Conservation (phyloP, 2,329 filamentous ascomycete genomes). For the Colletotrichum trifolii region DNA sequence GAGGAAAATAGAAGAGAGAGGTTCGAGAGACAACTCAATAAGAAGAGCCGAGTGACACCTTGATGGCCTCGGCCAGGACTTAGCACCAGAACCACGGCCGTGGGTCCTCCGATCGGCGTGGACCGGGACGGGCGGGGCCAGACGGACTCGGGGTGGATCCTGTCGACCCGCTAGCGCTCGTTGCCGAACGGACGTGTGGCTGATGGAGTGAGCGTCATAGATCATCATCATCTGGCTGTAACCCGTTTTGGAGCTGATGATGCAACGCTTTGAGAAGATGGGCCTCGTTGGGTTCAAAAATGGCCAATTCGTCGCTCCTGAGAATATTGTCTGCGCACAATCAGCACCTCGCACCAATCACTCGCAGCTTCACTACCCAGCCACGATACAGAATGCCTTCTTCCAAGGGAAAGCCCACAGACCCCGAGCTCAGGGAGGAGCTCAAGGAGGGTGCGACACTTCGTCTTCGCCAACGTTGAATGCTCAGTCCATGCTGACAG, state of each 20-base stretch:
- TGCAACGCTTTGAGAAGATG: neutral
- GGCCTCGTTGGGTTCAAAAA: neutral
- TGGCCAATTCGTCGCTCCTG: neutral
- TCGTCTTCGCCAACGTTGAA: accelerated
- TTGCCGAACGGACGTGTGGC: constrained; percentile 7
- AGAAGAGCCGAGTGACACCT: neutral
- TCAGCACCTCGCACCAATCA: neutral
- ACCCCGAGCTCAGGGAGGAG: constrained; percentile 51
- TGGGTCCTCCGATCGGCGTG: neutral
- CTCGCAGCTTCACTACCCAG: neutral
- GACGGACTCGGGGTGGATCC: neutral
- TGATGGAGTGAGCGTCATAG: constrained; percentile 35
- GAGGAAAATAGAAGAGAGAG: neutral
- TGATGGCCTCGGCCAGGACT: neutral
- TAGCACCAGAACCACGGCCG: neutral
- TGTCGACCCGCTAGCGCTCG: constrained; percentile 6
- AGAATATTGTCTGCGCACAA: neutral
- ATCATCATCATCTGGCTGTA: constrained; percentile 6
- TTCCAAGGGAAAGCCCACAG: constrained; percentile 53
- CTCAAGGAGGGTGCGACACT: constrained; percentile 49
- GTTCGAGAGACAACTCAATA: too few relatives aligned
- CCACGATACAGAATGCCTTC: constrained; percentile 47
- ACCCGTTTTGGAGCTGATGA: neutral
- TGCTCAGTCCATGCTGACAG: neutral
- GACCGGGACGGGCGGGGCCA: constrained; percentile 12